Evolutionary conservation across 1,284 basidiomycete genomes (phyloP).

Genomic region (Fomitiporia mediterranea): DNA sequence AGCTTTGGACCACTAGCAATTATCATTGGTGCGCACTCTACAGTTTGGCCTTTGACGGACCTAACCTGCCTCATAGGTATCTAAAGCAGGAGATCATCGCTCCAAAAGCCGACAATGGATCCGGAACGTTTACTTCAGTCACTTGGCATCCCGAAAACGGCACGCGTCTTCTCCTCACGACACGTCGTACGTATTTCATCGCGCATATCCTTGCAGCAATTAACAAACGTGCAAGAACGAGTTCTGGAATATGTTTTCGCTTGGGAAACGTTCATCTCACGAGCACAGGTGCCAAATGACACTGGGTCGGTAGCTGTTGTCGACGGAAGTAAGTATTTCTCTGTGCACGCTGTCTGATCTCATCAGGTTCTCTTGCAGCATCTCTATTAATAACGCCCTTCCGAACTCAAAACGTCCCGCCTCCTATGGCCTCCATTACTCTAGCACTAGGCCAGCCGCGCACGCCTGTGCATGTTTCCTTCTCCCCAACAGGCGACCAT

Average conservation of each 20-base stretch:
- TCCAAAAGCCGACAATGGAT: conserved; percentile 30
- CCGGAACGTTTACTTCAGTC: conserved; percentile 60
- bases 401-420: conserved; percentile 89
- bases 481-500: conserved; percentile 54
- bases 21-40: conserved; percentile 75
- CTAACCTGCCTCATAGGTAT: conserved; percentile 50
- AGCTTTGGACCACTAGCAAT: conserved; percentile 94
- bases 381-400: conserved; percentile 88
- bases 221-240: conserved; percentile 34
- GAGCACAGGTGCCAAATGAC: conserved; percentile 62
- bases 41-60: conserved; percentile 12
- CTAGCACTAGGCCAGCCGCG: conserved; percentile 35
- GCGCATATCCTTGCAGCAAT: neutral
- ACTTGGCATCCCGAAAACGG: conserved; percentile 87
- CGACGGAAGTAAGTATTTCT: conserved; percentile 71
- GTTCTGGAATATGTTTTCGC: conserved; percentile 63
- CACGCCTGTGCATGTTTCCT: conserved; percentile 63
- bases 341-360: neutral
- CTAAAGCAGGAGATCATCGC: conserved; percentile 83
- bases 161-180: conserved; percentile 65
- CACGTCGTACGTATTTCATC: conserved; percentile 47
- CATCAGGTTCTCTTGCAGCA: conserved; percentile 37
- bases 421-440: conserved; percentile 85
- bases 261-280: conserved; percentile 75
- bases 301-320: conserved; percentile 86